These are phyloP conservation scores for Microglena sp. DNA, from an alignment of 139 green algal species.

Conservation along the genomic window DNA sequence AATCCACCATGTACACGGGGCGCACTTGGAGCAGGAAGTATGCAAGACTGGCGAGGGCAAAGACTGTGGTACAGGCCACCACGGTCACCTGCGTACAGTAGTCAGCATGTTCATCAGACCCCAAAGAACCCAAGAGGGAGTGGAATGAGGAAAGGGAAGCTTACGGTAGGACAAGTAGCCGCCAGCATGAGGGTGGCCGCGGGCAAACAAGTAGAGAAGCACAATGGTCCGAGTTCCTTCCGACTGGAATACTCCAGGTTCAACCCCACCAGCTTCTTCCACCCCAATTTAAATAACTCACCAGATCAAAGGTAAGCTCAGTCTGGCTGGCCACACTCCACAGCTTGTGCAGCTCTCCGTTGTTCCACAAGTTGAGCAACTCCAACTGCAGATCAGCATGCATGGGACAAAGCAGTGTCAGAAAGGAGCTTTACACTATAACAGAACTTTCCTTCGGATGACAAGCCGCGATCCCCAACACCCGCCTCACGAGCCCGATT, in stretches of 20 bases:
- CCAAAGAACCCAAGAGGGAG: not conserved
- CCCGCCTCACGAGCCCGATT: too few relatives aligned
- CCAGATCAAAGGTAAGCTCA: constrained; percentile 83
- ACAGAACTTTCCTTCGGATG: too few relatives aligned
- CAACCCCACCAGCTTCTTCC: too few relatives aligned
- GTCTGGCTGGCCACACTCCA: constrained; percentile 59
- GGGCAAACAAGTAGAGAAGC: too few relatives aligned
- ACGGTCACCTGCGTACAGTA: constrained; percentile 55
- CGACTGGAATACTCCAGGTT: too few relatives aligned
- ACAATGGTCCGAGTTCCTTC: too few relatives aligned
- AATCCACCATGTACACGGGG: constrained; percentile 92
- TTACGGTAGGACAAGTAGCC: too few relatives aligned
- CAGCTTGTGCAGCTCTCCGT: constrained; percentile 58
- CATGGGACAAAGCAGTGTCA: not conserved
- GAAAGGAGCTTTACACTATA: not conserved
- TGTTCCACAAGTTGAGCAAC: constrained; percentile 66
- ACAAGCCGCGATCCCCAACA: too few relatives aligned
- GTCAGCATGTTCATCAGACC: not conserved
- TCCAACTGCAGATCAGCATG: constrained; percentile 54
- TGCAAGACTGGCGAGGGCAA: constrained; percentile 43
- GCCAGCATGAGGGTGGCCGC: too few relatives aligned
- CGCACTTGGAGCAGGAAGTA: constrained; percentile 64
- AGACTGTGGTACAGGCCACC: constrained; percentile 42
- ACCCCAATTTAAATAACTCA: constrained; percentile 26
- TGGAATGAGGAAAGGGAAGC: not conserved